A percentile compares a stretch with the other conserved stretches of the same genome.
Evolutionary conservation across 768 basidiomycete genomes (phyloP).

Genomic region (Hirschioporus abietinus): DNA sequence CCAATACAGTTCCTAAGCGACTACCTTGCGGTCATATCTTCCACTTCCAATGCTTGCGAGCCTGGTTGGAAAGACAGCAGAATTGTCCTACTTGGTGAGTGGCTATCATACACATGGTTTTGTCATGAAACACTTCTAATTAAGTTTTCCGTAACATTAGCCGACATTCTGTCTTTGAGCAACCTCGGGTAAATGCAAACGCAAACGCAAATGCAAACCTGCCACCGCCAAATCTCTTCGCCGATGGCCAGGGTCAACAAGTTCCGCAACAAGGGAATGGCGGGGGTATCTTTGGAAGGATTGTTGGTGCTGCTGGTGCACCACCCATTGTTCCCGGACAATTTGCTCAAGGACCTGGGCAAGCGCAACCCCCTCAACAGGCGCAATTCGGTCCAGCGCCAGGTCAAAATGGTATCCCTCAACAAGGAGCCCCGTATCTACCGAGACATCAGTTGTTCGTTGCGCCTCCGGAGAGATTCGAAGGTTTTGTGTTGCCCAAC

Average conservation of each 20-base stretch:
- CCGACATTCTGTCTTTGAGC: constrained; percentile 72
- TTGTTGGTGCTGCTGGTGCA: constrained; percentile 50
- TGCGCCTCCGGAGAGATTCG: not conserved
- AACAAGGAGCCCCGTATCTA: not conserved
- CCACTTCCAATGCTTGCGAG: constrained; percentile 94
- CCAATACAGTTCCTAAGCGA: constrained; percentile 95
- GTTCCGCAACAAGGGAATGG: constrained; percentile 19
- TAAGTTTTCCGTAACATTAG: constrained; percentile 30
- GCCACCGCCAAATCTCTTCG: constrained; percentile 20
- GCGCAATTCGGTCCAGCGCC: not conserved
- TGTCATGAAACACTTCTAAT: constrained; percentile 5
- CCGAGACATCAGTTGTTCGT: not conserved
- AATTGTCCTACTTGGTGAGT: constrained; percentile 97
- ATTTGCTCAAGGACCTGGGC: constrained; percentile 22
- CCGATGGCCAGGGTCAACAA: constrained; percentile 26
- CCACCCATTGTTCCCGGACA: constrained; percentile 27
- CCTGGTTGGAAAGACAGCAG: constrained; percentile 98
- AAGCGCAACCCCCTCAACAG: constrained; percentile 21
- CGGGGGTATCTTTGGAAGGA: constrained; percentile 45
- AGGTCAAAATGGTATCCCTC: not conserved
- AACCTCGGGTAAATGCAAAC: constrained; percentile 15
- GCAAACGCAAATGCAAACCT: constrained; percentile 10
- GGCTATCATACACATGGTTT: constrained; percentile 7
- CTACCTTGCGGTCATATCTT: constrained; percentile 96
- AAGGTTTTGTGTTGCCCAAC: not conserved